Conservation (phyloP, 2,329 filamentous ascomycete genomes). For the Aspergillus hiratsukae region DNA sequence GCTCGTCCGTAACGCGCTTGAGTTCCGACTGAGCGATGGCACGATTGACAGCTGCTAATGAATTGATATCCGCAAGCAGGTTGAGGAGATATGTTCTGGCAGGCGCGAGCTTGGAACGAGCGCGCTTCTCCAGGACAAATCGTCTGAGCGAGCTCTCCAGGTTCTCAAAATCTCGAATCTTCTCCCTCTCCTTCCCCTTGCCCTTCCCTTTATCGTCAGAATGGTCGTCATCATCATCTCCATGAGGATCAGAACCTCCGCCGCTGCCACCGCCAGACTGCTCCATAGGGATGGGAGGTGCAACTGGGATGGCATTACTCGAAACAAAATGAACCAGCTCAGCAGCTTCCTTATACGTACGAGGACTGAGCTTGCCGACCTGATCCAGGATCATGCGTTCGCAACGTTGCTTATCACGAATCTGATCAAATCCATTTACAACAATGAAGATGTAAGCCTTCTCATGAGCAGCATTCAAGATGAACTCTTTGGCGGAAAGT, state of each 20-base stretch:
- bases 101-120: conserved; percentile 89
- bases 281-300: conserved; percentile 52
- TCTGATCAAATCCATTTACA: conserved; percentile 94
- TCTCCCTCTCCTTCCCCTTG: conserved; percentile 86
- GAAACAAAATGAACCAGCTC: conserved; percentile 98
- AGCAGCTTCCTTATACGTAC: conserved; percentile 84
- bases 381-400: conserved; percentile 92
- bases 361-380: conserved; percentile 78
- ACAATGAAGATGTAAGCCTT: conserved; percentile 99
- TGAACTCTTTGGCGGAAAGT: conserved; percentile 95
- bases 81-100: conserved; percentile 95
- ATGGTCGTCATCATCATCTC: conserved; percentile 53
- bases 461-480: conserved; percentile 88
- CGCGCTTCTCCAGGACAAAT: conserved; percentile 93
- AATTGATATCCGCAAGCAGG: conserved; percentile 80
- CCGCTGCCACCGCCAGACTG: conserved; percentile 48
- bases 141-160: conserved; percentile 83
- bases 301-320: conserved; percentile 85
- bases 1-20: conserved; percentile 73
- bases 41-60: conserved; percentile 77
- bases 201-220: conserved; percentile 61
- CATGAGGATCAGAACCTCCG: conserved; percentile 48
- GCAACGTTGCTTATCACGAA: conserved; percentile 84
- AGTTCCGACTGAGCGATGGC: conserved; percentile 84
- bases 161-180: conserved; percentile 81